These are phyloP conservation scores for Cladosporium sp. DNA, from an alignment of 2,329 filamentous ascomycete species.

Conservation along the genomic window DNA sequence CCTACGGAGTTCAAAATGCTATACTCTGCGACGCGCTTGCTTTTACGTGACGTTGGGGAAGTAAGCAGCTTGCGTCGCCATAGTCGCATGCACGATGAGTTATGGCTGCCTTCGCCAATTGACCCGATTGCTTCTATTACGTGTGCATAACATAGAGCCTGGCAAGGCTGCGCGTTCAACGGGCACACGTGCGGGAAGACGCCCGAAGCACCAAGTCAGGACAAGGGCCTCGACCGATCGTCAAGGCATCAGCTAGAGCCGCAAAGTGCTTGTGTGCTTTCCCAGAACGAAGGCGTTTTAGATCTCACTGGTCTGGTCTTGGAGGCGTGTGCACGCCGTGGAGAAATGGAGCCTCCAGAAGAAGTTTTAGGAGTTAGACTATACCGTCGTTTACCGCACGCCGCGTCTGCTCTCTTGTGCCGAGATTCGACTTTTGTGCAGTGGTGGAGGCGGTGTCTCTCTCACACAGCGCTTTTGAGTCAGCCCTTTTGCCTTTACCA, in stretches of 20 bases:
- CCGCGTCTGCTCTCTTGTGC: neutral
- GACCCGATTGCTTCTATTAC: neutral
- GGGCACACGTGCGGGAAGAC: neutral
- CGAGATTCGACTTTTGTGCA: neutral
- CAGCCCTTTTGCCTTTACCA: neutral
- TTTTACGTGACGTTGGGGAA: neutral
- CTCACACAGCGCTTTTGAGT: neutral
- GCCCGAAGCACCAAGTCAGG: neutral
- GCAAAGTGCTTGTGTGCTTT: neutral
- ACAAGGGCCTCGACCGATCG: conserved; percentile 2
- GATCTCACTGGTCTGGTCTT: neutral
- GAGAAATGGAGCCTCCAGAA: neutral
- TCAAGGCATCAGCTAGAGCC: neutral
- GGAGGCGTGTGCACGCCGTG: neutral
- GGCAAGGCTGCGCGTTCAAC: neutral
- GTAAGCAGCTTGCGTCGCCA: neutral
- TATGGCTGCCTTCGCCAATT: too few relatives aligned
- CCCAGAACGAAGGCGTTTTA: neutral
- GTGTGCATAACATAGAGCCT: neutral
- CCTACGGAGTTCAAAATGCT: neutral
- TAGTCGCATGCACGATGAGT: too few relatives aligned
- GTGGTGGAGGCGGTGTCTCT: neutral
- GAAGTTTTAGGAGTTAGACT: too few relatives aligned
- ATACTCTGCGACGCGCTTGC: neutral
- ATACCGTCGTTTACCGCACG: too few relatives aligned